Evolutionary conservation across 208 protist genomes (phyloP).

Genomic region (Wallacemonas rigidus): DNA sequence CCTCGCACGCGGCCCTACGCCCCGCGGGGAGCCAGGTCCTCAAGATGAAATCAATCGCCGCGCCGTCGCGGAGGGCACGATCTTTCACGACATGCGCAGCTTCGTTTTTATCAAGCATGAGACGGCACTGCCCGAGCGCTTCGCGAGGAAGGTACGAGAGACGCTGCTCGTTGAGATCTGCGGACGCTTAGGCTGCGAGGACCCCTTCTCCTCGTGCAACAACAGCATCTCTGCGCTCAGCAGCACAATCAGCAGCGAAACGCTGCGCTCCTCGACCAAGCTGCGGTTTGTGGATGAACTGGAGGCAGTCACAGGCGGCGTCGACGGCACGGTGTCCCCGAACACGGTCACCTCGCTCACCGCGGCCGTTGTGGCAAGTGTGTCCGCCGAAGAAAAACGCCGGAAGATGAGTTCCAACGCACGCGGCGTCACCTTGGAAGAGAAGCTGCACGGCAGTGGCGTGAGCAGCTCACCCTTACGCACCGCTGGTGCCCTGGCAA

Average conservation of each 20-base stretch:
- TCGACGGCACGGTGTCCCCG: constrained; percentile 48
- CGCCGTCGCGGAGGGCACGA: constrained; percentile 32
- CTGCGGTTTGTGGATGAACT: constrained; percentile 79
- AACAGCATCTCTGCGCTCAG: constrained; percentile 63
- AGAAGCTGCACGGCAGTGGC: constrained; percentile 8
- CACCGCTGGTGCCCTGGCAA: neutral
- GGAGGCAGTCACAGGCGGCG: constrained; percentile 53
- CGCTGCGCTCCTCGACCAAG: constrained; percentile 50
- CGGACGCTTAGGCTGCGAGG: constrained; percentile 51
- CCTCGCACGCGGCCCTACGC: constrained; percentile 28
- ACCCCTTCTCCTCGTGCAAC: constrained; percentile 33
- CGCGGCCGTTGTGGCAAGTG: constrained; percentile 42
- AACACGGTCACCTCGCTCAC: constrained; percentile 35
- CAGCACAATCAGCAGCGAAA: constrained; percentile 52
- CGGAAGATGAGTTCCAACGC: constrained; percentile 4
- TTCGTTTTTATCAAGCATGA: constrained; percentile 63
- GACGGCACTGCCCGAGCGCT: constrained; percentile 40
- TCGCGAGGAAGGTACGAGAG: constrained; percentile 45
- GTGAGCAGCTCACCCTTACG: constrained; percentile 3
- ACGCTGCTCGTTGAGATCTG: constrained; percentile 43
- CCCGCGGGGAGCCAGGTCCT: constrained; percentile 8
- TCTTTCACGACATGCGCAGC: constrained; percentile 57
- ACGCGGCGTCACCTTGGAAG: constrained; percentile 3
- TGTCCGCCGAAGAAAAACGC: constrained; percentile 40
- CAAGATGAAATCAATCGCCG: constrained; percentile 9